These are phyloP conservation scores for Phytophthora vignae DNA, from an alignment of 352 stramenopile genomes.

Conservation along the genomic window DNA sequence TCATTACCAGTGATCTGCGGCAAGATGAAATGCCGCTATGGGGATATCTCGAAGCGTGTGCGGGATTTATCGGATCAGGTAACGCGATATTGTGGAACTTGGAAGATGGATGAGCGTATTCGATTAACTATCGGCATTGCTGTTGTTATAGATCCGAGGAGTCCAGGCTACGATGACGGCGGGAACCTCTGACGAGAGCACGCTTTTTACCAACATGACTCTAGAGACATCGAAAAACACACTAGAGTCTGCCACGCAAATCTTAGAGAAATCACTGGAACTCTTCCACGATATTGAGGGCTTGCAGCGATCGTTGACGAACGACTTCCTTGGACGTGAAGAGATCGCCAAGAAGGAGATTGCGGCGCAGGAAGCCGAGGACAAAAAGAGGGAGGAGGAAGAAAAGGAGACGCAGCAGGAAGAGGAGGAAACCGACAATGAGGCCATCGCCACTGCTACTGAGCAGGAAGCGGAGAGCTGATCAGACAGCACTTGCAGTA, in stretches of 20 bases:
- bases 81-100: neutral
- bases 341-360: slow-evolving; percentile 37
- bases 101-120: neutral
- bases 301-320: slow-evolving; percentile 37
- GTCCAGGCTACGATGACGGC: slow-evolving; percentile 38
- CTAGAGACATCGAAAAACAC: slow-evolving; percentile 61
- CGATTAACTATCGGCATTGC: neutral
- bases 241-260: slow-evolving; percentile 57
- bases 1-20: slow-evolving; percentile 72
- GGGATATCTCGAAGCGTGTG: slow-evolving; percentile 54
- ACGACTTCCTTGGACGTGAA: slow-evolving; percentile 36
- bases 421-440: slow-evolving; percentile 20
- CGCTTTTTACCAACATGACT: slow-evolving; percentile 61
- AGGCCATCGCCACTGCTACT: neutral
- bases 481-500: slow-evolving; percentile 13
- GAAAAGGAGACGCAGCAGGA: slow-evolving; percentile 16
- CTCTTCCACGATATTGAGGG: slow-evolving; percentile 62
- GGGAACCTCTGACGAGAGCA: slow-evolving; percentile 26
- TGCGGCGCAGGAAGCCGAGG: slow-evolving; percentile 26
- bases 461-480: slow-evolving; percentile 26
- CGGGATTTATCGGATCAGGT: slow-evolving; percentile 65
- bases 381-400: slow-evolving; percentile 24
- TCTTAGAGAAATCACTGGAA: slow-evolving; percentile 68
- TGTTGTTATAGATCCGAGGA: slow-evolving; percentile 28
- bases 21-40: slow-evolving; percentile 79